Evolutionary conservation across 2,329 filamentous ascomycete genomes (phyloP).

Genomic region (Arthrinium puccinioides): DNA sequence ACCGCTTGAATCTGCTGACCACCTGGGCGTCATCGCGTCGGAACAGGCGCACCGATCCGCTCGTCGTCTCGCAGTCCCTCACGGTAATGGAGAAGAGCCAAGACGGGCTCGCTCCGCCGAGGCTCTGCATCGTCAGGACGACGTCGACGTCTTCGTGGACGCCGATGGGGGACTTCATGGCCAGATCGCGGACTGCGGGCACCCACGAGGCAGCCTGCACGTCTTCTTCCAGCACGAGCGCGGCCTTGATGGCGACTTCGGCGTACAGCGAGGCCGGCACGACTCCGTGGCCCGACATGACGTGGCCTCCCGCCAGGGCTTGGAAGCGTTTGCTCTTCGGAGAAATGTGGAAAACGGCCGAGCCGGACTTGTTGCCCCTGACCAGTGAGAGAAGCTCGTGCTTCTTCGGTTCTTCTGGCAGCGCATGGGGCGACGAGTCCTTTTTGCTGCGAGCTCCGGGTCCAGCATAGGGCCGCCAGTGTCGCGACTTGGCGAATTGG

Average conservation of each 20-base stretch:
- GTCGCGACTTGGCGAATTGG: slow-evolving; percentile 18
- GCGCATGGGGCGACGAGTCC: neutral
- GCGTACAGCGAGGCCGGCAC: slow-evolving; percentile 20
- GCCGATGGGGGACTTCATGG: slow-evolving; percentile 9
- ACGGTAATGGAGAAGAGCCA: slow-evolving; percentile 10
- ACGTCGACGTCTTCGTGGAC: slow-evolving; percentile 4
- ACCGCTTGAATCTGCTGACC: slow-evolving; percentile 19
- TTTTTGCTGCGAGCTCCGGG: no score
- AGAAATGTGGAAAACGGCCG: slow-evolving; percentile 11
- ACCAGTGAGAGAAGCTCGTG: neutral
- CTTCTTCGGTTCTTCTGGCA: neutral
- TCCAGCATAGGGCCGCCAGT: slow-evolving; percentile 11
- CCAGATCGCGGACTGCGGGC: slow-evolving; percentile 7
- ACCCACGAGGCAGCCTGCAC: slow-evolving; percentile 5
- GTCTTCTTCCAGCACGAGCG: slow-evolving; percentile 20
- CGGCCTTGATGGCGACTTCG: slow-evolving; percentile 15
- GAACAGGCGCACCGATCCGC: slow-evolving; percentile 4
- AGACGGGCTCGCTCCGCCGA: neutral
- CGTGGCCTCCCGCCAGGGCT: slow-evolving; percentile 13
- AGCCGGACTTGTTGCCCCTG: neutral
- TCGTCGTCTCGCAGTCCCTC: slow-evolving; percentile 6
- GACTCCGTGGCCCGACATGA: slow-evolving; percentile 14
- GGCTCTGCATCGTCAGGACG: slow-evolving; percentile 5
- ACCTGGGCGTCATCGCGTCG: slow-evolving; percentile 11
- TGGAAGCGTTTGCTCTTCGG: slow-evolving; percentile 11